Conservation (phyloP, 108 stramenopile species). For the Conticribra guillardii region DNA sequence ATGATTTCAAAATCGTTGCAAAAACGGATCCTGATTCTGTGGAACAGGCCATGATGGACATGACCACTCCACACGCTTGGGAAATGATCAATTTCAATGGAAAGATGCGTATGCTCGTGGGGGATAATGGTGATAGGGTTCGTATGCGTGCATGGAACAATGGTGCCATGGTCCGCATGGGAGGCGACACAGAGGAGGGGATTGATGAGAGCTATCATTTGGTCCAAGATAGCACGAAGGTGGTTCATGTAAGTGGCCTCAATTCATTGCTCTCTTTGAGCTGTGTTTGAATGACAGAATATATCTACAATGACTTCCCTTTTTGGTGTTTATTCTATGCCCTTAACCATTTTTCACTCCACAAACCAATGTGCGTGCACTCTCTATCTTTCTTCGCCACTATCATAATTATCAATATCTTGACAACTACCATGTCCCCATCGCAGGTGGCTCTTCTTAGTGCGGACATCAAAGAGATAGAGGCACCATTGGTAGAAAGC, state of each 20-base stretch:
- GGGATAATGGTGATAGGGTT: background rate
- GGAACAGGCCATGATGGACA: conserved; percentile 19
- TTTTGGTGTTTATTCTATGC: too few relatives aligned
- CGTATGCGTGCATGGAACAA: background rate
- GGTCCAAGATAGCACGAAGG: background rate
- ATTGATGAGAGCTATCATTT: background rate
- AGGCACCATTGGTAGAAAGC: conserved; percentile 11
- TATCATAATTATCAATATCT: conserved; percentile 5
- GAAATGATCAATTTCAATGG: conserved; percentile 3
- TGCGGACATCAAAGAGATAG: conserved; percentile 41
- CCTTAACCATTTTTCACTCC: too few relatives aligned
- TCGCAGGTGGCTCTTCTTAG: conserved; percentile 47
- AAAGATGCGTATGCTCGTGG: background rate
- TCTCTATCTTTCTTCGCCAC: too few relatives aligned
- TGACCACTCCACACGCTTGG: conserved; percentile 39
- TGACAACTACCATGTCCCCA: too few relatives aligned
- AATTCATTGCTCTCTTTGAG: background rate
- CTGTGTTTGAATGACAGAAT: too few relatives aligned
- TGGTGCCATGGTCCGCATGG: too few relatives aligned
- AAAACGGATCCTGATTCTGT: conserved; percentile 30
- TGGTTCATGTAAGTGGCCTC: conserved; percentile 17
- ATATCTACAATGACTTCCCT: too few relatives aligned
- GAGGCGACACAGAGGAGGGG: too few relatives aligned
- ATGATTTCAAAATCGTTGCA: conserved; percentile 29
- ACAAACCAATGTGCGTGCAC: too few relatives aligned